Base-by-base conservation (phyloP, 2,329 filamentous ascomycete species). In the Colletotrichum sojae region DNA sequence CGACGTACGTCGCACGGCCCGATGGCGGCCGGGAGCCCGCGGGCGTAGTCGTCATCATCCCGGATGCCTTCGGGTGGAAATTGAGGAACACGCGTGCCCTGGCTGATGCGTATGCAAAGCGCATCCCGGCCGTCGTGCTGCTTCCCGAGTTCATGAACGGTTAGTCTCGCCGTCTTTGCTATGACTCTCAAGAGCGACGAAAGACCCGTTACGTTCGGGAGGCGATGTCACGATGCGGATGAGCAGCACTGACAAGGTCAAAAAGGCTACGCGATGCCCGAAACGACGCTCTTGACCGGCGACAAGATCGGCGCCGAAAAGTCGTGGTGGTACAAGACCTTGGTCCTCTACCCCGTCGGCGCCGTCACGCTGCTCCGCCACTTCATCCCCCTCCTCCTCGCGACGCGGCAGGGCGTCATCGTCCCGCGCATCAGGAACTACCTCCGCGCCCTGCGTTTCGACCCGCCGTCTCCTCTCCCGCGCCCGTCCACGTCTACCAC, bases 101-200 rank as follows among this genome's bases (percentile, higher is more conserved):
- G 40, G 86, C 86, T 5, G 88, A 90, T 72, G 76, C 77, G 49
- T 88, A 87, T 72, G 86, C 86, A n/a, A 79, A 81, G 67, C 84
- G 84, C 73, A 83, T 83, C 5, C 78, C 78, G 15, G 88, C 83
- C 73, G 78, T 76, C 9, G 86, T 89, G 43, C 86, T 86, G 69
- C 71, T 86, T n/a, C 88, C 87, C 0, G 87, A 90, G 63, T 88
- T 90, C 61, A 89, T 89, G 79, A 70, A 76, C 1, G 80, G 80
- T 81, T 57, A 25, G 71, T 12, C n/a, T 43, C 16, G 40, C 5
- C 6, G n/a, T 15, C 16, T 48, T n/a, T 31, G 51, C 40, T 56
- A 18, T 36, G 31, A 8, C 4, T 1, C 4, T 25, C 5, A 4
- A 25, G n/a, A n/a, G n/a, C n/a, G n/a, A n/a, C n/a, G n/a, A n/a